Evolutionary conservation across 345 rosid genomes (phyloP).

Genomic region (Dimocarpus longan): DNA sequence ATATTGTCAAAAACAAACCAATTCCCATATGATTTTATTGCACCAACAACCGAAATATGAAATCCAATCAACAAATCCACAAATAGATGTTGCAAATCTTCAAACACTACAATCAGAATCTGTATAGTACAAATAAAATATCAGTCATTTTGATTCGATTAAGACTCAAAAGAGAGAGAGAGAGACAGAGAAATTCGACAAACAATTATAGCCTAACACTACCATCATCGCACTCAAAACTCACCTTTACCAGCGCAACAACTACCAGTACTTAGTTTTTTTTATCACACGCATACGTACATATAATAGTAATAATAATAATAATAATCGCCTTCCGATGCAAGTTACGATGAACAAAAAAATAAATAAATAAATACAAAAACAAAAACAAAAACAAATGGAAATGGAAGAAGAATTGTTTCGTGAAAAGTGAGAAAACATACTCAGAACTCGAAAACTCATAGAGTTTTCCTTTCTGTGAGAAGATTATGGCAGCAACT

Average conservation of each 20-base stretch:
- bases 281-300: background rate
- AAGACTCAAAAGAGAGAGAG: too few relatives aligned
- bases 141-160: background rate
- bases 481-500: slow-evolving; percentile 55
- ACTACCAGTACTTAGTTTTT: background rate
- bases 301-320: too few relatives aligned
- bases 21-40: background rate
- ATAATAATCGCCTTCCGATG: background rate
- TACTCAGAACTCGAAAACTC: slow-evolving; percentile 54
- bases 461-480: slow-evolving; percentile 51
- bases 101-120: slow-evolving; percentile 8
- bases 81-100: slow-evolving; percentile 12
- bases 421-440: slow-evolving; percentile 6
- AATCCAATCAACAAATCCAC: background rate
- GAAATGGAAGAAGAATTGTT: background rate
- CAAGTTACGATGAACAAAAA: background rate
- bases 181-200: too few relatives aligned
- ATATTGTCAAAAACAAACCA: background rate
- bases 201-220: background rate
- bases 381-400: background rate
- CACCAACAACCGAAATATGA: background rate
- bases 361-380: too few relatives aligned
- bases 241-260: background rate
- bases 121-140: slow-evolving; percentile 21
- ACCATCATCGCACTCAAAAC: background rate